Conservation (phyloP, 495 filamentous ascomycete genomes). For the Tuber melanosporum region DNA sequence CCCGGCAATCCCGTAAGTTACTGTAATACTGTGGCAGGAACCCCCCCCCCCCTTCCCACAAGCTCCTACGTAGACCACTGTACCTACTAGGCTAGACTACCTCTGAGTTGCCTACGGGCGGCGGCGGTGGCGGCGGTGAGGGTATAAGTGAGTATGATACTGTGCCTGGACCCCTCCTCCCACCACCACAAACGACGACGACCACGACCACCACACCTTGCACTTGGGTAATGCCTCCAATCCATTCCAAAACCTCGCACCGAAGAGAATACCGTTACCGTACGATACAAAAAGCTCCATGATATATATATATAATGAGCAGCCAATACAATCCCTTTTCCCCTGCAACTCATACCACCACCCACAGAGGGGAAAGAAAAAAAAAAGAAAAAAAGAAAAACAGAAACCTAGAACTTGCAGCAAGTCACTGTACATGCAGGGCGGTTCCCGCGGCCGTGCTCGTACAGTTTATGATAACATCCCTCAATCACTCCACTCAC, state of each 20-base stretch:
- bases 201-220: background rate
- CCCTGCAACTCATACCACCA: background rate
- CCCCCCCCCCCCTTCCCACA: background rate
- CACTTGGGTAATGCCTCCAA: background rate
- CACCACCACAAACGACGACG: background rate
- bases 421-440: conserved; percentile 15
- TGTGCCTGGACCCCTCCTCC: background rate
- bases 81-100: background rate
- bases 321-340: background rate
- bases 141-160: no score
- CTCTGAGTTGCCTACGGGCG: background rate
- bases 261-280: conserved; percentile 7
- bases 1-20: background rate
- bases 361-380: no score
- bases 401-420: no score
- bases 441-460: conserved; percentile 34
- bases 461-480: background rate
- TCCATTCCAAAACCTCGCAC: conserved; percentile 17
- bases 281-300: conserved; percentile 7
- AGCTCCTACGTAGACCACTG: background rate
- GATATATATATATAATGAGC: background rate
- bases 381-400: no score
- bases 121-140: background rate
- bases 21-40: background rate
- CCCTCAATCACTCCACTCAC: background rate